These are phyloP conservation scores for Cutaneotrichosporon cutaneum DNA, from an alignment of 1,284 basidiomycete species.

Conservation along the genomic window DNA sequence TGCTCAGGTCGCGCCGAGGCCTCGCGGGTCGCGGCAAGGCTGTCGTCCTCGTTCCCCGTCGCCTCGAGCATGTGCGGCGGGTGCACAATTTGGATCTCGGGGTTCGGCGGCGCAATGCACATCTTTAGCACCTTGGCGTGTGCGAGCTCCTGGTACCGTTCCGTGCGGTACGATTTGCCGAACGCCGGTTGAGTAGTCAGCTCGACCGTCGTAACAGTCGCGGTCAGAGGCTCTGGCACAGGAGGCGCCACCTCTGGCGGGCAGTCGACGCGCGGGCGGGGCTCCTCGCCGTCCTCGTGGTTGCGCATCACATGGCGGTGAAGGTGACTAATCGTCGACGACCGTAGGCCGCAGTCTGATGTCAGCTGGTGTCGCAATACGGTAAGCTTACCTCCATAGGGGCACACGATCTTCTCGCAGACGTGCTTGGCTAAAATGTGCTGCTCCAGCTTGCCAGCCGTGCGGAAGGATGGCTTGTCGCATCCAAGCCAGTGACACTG, in stretches of 20 bases:
- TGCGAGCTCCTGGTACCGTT: constrained; percentile 21
- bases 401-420: constrained; percentile 32
- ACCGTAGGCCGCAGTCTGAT: constrained; percentile 29
- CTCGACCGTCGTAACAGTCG: constrained; percentile 24
- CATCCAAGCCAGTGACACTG: constrained; percentile 40
- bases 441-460: constrained; percentile 27
- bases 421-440: constrained; percentile 40
- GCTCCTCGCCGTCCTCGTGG: constrained; percentile 23
- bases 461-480: constrained; percentile 35
- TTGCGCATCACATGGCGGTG: constrained; percentile 34
- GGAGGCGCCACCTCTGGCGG: constrained; percentile 10
- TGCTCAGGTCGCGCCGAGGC: not conserved
- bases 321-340: constrained; percentile 35
- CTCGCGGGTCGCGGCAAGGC: not conserved
- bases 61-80: constrained; percentile 35
- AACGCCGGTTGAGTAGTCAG: constrained; percentile 30
- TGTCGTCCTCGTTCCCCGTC: not conserved
- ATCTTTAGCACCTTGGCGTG: constrained; percentile 25
- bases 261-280: constrained; percentile 27
- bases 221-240: constrained; percentile 19
- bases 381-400: constrained; percentile 23
- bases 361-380: not conserved
- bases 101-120: constrained; percentile 32
- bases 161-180: constrained; percentile 19
- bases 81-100: constrained; percentile 34